Conservation (phyloP, 192 early-diverging fungal genomes). For the Entophlyctis luteolus region DNA sequence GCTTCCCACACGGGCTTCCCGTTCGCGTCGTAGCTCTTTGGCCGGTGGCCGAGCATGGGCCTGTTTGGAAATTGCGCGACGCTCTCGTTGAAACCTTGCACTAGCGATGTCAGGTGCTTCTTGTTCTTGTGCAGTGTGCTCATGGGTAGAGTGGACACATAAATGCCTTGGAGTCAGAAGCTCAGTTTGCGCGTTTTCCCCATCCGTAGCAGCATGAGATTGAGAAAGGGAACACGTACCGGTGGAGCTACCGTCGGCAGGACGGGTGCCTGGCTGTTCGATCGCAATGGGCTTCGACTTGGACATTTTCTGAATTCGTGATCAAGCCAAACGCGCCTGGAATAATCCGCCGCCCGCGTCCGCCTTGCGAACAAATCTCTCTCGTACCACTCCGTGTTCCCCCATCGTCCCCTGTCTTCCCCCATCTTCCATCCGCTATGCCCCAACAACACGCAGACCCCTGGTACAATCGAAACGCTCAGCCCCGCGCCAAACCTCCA, state of each 20-base stretch:
- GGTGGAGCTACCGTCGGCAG: slow-evolving; percentile 15
- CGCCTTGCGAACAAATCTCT: too few species aligned
- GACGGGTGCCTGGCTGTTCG: slow-evolving; percentile 17
- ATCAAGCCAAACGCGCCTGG: too few species aligned
- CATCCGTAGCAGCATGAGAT: background rate
- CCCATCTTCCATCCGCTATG: too few species aligned
- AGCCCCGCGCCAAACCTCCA: too few species aligned
- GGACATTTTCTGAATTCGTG: too few species aligned
- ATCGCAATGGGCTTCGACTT: too few species aligned
- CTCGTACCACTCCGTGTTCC: too few species aligned
- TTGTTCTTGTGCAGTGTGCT: slow-evolving; percentile 35
- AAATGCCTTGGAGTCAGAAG: slow-evolving; percentile 27
- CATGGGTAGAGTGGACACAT: slow-evolving; percentile 33
- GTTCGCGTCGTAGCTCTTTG: background rate
- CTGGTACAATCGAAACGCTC: too few species aligned
- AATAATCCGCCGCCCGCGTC: too few species aligned
- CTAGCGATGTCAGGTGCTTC: slow-evolving; percentile 37
- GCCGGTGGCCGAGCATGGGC: slow-evolving; percentile 26
- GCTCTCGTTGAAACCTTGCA: slow-evolving; percentile 38
- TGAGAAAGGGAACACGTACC: background rate
- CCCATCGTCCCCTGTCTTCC: too few species aligned
- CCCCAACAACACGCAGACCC: too few species aligned
- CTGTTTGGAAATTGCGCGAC: slow-evolving; percentile 19
- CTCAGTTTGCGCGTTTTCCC: background rate
- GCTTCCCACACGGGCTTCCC: slow-evolving; percentile 32